Conservation (phyloP, 305 asterid genomes). For the Ruellia speciosa region DNA sequence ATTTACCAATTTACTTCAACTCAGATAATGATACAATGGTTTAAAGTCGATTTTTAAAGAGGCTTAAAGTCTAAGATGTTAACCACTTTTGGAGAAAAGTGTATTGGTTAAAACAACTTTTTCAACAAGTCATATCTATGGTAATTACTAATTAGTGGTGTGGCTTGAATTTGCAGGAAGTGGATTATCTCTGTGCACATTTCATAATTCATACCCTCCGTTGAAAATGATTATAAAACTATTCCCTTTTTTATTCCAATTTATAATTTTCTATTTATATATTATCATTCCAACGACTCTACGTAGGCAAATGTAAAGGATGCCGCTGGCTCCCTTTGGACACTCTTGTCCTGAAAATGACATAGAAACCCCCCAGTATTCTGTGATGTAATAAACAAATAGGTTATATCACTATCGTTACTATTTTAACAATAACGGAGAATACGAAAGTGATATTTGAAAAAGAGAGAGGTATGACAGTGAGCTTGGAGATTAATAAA, state of each 20-base stretch:
- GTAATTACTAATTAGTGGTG: background rate
- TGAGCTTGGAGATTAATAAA: background rate
- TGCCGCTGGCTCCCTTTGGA: slow-evolving; percentile 30
- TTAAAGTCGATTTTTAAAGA: background rate
- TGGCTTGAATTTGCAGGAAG: background rate
- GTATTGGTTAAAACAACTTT: background rate
- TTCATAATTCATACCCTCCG: background rate
- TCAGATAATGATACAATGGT: background rate
- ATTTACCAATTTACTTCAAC: background rate
- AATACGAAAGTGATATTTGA: slow-evolving; percentile 22
- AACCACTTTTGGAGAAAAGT: background rate
- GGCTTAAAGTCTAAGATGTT: slow-evolving; percentile 4
- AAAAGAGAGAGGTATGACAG: slow-evolving; percentile 12
- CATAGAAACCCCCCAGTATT: slow-evolving; percentile 23
- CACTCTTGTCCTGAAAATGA: slow-evolving; percentile 28
- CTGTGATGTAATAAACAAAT: slow-evolving; percentile 15
- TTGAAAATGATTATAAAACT: background rate
- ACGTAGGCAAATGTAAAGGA: slow-evolving; percentile 25
- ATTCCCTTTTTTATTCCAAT: background rate
- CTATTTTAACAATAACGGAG: slow-evolving; percentile 17
- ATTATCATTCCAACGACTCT: background rate
- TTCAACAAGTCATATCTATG: background rate
- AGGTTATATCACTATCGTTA: slow-evolving; percentile 16
- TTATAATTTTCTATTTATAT: slow-evolving; percentile 5
- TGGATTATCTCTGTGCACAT: background rate